These are phyloP conservation scores for Setaria viridis DNA, from an alignment of 202 grass and related monocot genomes.

Conservation along the genomic window DNA sequence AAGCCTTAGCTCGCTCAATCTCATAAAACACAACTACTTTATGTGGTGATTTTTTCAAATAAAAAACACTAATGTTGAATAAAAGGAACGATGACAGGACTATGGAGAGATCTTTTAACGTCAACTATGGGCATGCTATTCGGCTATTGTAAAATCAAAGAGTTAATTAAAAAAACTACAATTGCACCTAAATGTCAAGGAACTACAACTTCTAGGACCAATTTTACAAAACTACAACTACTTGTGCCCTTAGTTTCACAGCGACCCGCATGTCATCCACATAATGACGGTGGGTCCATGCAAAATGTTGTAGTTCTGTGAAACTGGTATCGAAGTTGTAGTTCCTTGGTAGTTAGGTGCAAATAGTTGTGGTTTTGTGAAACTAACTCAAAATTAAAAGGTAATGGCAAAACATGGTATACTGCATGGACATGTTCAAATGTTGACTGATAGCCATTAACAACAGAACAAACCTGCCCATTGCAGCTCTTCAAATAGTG, in stretches of 20 bases:
- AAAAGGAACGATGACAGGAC: no score
- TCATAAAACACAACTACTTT: conserved; percentile 10
- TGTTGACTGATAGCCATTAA: not conserved
- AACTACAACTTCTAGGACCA: not conserved
- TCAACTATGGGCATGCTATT: not conserved
- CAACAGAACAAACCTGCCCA: conserved; percentile 57
- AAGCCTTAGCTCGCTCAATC: conserved; percentile 22
- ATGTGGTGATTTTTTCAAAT: not conserved
- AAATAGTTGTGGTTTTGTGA: not conserved
- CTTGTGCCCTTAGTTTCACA: not conserved
- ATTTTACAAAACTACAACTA: not conserved
- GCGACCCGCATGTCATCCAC: not conserved
- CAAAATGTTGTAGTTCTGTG: not conserved
- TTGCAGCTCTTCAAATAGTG: conserved; percentile 68
- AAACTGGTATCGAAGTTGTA: not conserved
- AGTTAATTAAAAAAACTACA: not conserved
- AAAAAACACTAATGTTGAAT: not conserved
- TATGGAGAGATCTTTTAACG: not conserved
- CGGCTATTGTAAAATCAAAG: conserved; percentile 2
- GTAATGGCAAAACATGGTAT: not conserved
- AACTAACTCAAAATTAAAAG: conserved; percentile 11
- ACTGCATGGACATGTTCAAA: conserved; percentile 18
- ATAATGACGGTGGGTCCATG: not conserved
- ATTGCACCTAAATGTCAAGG: not conserved
- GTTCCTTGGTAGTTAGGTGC: not conserved